These are phyloP conservation scores for Fragaria ananassa DNA, from an alignment of 306 rosid species.

Conservation along the genomic window DNA sequence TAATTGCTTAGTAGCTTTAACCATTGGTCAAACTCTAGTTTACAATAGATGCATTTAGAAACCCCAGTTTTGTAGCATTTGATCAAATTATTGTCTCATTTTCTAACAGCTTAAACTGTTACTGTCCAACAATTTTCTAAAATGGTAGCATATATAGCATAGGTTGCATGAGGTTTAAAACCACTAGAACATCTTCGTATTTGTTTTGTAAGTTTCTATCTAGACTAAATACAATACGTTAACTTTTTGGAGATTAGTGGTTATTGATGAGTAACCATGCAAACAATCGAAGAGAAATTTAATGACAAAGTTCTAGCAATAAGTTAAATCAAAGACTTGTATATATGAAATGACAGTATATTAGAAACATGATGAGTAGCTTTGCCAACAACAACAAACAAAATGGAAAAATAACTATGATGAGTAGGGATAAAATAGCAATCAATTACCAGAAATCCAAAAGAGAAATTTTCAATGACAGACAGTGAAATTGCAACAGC, in stretches of 20 bases:
- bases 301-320: background rate
- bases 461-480: constrained; percentile 72
- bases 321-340: background rate
- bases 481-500: constrained; percentile 75
- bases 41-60: background rate
- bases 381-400: background rate
- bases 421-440: background rate
- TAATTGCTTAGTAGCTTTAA: background rate
- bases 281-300: background rate
- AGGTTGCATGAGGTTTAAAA: background rate
- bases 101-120: background rate
- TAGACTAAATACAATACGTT: background rate
- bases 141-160: background rate
- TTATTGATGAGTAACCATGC: background rate
- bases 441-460: constrained; percentile 68
- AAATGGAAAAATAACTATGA: background rate
- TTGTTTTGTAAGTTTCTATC: background rate
- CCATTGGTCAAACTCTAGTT: background rate
- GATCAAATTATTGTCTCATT: background rate
- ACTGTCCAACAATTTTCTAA: background rate
- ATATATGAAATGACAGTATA: background rate
- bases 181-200: background rate
- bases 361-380: background rate
- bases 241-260: background rate
- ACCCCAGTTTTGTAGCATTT: background rate